These are phyloP conservation scores for Ascochyta viciae-villosae DNA, from an alignment of 2,329 filamentous ascomycete genomes.

Conservation along the genomic window DNA sequence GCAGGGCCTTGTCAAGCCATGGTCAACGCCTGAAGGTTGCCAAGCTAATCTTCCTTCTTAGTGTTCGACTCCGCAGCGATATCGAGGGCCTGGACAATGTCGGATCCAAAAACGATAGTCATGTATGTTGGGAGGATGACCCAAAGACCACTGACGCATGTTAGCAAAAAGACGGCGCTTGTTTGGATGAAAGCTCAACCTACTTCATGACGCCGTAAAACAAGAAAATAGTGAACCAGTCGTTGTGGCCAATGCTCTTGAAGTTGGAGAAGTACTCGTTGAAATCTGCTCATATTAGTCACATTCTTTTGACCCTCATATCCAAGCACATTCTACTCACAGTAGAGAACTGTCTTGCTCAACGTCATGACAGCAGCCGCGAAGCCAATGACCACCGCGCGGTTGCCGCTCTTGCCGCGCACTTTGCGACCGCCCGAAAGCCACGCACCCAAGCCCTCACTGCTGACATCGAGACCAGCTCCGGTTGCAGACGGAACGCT, in stretches of 20 bases:
- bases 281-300: constrained; percentile 55
- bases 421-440: constrained; percentile 60
- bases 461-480: constrained; percentile 48
- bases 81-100: constrained; percentile 67
- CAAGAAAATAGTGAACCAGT: constrained; percentile 58
- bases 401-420: constrained; percentile 59
- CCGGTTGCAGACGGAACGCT: constrained; percentile 45
- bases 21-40: neutral
- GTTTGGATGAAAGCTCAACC: constrained; percentile 36
- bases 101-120: constrained; percentile 64
- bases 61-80: constrained; percentile 46
- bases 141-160: constrained; percentile 64
- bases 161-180: constrained; percentile 9
- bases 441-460: constrained; percentile 50
- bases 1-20: neutral
- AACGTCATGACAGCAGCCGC: constrained; percentile 68
- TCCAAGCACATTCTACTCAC: constrained; percentile 51
- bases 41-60: constrained; percentile 30
- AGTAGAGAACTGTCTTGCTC: constrained; percentile 72
- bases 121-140: constrained; percentile 69
- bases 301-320: neutral
- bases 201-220: constrained; percentile 74
- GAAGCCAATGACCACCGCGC: constrained; percentile 66
- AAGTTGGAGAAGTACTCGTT: constrained; percentile 69
- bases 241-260: constrained; percentile 68